Percentiles rank a stretch among this genome's conserved stretches.
Conservation (phyloP, 768 basidiomycete genomes). For the Agrocybe praecox region DNA sequence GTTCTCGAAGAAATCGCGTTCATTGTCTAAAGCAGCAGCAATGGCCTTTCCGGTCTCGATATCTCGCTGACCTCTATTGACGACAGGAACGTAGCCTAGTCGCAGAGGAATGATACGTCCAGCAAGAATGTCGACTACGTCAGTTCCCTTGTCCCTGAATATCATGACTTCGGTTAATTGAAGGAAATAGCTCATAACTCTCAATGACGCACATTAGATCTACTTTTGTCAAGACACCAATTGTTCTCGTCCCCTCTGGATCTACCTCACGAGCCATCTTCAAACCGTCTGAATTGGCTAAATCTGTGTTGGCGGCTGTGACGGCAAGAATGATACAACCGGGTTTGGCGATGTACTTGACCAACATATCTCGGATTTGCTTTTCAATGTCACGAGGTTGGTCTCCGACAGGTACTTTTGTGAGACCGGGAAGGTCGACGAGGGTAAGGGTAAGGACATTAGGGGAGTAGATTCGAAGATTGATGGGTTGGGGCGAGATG, state of each 20-base stretch:
- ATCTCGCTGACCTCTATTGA: constrained; percentile 97
- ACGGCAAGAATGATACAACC: constrained; percentile 97
- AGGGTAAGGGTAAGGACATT: constrained; percentile 96
- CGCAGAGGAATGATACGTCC: constrained; percentile 96
- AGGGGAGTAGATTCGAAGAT: constrained; percentile 95
- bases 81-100: constrained; percentile 97
- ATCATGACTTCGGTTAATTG: constrained; percentile 6
- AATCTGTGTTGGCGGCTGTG: constrained; percentile 92
- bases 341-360: constrained; percentile 94
- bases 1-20: constrained; percentile 92
- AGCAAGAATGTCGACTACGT: constrained; percentile 98
- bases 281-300: constrained; percentile 98
- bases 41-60: constrained; percentile 92
- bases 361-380: constrained; percentile 95
- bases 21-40: constrained; percentile 80
- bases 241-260: constrained; percentile 94
- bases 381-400: constrained; percentile 97
- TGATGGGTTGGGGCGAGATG: constrained; percentile 96
- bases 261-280: constrained; percentile 97
- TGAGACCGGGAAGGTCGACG: constrained; percentile 96
- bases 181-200: not conserved
- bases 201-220: constrained; percentile 83
- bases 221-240: constrained; percentile 98
- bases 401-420: constrained; percentile 93
- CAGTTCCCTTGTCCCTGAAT: constrained; percentile 93